Conservation (phyloP, 495 filamentous ascomycete genomes). For the Tuber magnatum region DNA sequence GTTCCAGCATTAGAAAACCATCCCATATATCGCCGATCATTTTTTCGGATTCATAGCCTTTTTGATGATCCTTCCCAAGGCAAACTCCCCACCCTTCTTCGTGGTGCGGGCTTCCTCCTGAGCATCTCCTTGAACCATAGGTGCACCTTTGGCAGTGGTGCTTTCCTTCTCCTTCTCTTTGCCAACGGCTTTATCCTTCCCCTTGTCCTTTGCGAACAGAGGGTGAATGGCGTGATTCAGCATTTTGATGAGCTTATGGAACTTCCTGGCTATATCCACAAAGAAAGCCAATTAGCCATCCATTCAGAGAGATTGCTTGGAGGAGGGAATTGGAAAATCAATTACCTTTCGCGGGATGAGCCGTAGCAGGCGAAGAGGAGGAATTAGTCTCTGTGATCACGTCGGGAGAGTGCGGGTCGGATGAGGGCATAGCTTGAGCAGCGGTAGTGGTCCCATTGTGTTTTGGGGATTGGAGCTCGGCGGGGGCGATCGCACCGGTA, state of each 20-base stretch:
- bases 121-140: not conserved
- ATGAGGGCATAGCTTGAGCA: not conserved
- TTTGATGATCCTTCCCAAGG: not conserved
- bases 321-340: not conserved
- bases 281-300: not conserved
- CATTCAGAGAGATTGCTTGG: not conserved
- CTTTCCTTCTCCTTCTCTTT: not conserved
- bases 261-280: not conserved
- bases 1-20: not conserved
- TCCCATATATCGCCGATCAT: not conserved
- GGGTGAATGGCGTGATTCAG: not conserved
- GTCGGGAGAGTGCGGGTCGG: not conserved
- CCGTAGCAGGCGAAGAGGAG: not conserved
- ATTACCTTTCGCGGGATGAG: not conserved
- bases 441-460: not conserved
- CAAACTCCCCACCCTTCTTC: not conserved
- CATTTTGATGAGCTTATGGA: not conserved
- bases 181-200: not conserved
- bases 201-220: not conserved
- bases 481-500: not conserved
- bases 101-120: not conserved
- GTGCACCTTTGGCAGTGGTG: not conserved
- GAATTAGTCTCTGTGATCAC: not conserved
- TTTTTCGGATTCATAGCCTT: too few relatives aligned
- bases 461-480: not conserved